phyloP scores from a whole-genome alignment of 352 stramenopile genomes.

The Globisporangium echinulatum region DNA sequence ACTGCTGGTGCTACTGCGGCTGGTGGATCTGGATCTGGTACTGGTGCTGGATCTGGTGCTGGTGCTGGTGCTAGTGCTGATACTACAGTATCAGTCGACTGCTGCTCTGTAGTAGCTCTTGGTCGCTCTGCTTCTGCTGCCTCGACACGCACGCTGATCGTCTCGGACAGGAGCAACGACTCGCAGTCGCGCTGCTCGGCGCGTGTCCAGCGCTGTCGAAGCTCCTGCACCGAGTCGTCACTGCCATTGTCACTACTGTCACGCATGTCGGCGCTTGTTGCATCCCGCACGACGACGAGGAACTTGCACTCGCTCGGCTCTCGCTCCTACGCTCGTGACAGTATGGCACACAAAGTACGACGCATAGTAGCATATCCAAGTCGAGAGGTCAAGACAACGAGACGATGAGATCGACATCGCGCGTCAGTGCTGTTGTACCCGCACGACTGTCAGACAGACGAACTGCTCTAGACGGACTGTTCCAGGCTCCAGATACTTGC shows the following conservation, averaged over 20 bases:
- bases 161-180: constrained; percentile 30
- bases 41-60: too few relatives aligned
- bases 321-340: constrained; percentile 12
- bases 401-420: neutral
- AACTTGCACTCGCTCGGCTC: constrained; percentile 30
- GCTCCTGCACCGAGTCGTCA: neutral
- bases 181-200: constrained; percentile 15
- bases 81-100: neutral
- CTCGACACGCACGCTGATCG: constrained; percentile 12
- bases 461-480: too few relatives aligned
- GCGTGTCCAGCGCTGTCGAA: constrained; percentile 24
- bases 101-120: neutral
- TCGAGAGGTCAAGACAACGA: too few relatives aligned
- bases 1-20: too few relatives aligned
- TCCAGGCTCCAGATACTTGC: too few relatives aligned
- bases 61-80: too few relatives aligned
- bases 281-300: constrained; percentile 15
- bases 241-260: neutral
- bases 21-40: too few relatives aligned
- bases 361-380: too few relatives aligned
- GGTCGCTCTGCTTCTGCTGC: neutral
- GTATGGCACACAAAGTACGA: too few relatives aligned
- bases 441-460: too few relatives aligned
- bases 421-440: neutral
- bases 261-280: neutral